Evolutionary conservation across 148 eudicot genomes (phyloP), one percentile per base, ranked within the genome.

Genomic region (Selenicereus undatus): DNA sequence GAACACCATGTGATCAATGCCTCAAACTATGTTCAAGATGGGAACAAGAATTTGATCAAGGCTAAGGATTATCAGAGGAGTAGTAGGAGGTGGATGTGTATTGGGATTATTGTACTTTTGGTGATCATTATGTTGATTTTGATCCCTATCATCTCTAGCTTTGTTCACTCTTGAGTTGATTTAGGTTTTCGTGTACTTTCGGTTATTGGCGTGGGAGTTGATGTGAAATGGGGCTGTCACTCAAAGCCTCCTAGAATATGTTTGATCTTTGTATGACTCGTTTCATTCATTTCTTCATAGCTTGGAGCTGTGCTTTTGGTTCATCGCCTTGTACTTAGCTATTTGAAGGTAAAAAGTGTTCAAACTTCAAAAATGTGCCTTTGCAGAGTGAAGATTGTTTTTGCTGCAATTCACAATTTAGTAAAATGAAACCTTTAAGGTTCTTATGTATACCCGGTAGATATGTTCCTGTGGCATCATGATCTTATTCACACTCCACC

Each of bases 1-100:
- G 92, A 95, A 76, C 97, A 95, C 83, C 98, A 95, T 82, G 99
- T 95, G 22, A 78, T 92, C 58, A 93, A 92, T 54, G 94, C 97
- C 0, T 89, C 89, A 0, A 84, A 92, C 22, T 95, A 95, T 77
- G 95, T 95, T 0, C 80, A 76, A 50, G 93, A 88, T 64, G 99
- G 99, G 18, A 69, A 84, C 0, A 91, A 90, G 39, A 86, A 92
- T 32, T 86, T 95, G 16, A 89, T 91, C 79, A 84, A 86, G 30
- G 99, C 99, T 36, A 93, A 95, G 73, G 86, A 76, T 35, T 88
- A 92, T 82, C 97, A 95, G 76, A 90, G 75, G 82, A 88, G 91
- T 76, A 92, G 95, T 78, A 87, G 97, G 76, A 87, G 86, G 87
- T 95, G 99, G 54, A 62, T 91, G 91, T 88, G 92, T 50, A 82